Evolutionary conservation across 345 rosid genomes (phyloP).

Genomic region (rapeseed (Brassica napus)): DNA sequence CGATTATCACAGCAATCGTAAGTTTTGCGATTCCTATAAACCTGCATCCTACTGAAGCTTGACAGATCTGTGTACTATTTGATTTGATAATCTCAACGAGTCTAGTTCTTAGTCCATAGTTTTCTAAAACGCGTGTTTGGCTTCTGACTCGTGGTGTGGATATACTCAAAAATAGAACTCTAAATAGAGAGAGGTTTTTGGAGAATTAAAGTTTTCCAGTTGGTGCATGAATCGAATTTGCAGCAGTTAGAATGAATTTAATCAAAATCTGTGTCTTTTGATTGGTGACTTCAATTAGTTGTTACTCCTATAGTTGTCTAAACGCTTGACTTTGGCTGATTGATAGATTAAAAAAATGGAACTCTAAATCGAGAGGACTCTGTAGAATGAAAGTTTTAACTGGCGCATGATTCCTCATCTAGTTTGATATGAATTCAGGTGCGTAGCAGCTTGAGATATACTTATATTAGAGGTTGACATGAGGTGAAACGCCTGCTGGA

Average conservation of each 20-base stretch:
- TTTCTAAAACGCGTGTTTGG: background rate
- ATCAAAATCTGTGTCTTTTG: conserved; percentile 3
- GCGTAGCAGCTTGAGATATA: conserved; percentile 27
- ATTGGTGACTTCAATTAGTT: conserved; percentile 15
- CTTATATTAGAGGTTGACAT: conserved; percentile 49
- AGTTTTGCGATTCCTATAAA: conserved; percentile 3
- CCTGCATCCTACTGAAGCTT: background rate
- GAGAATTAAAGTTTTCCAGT: background rate
- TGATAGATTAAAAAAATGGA: background rate
- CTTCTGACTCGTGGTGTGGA: background rate
- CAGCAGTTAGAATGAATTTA: background rate
- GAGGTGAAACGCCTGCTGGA: conserved; percentile 99
- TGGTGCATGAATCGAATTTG: background rate
- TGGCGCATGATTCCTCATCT: conserved; percentile 8
- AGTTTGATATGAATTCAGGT: conserved; percentile 4
- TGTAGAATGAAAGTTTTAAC: background rate
- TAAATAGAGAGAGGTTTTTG: background rate
- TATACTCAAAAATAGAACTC: background rate
- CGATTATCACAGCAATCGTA: background rate
- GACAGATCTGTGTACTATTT: background rate
- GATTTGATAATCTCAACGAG: background rate
- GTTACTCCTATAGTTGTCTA: background rate
- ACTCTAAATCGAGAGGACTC: background rate
- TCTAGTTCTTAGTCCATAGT: background rate
- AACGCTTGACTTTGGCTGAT: conserved; percentile 2